phyloP scores from a whole-genome alignment of 176 grass and related monocot genomes.

The Oryza glumipatula region DNA sequence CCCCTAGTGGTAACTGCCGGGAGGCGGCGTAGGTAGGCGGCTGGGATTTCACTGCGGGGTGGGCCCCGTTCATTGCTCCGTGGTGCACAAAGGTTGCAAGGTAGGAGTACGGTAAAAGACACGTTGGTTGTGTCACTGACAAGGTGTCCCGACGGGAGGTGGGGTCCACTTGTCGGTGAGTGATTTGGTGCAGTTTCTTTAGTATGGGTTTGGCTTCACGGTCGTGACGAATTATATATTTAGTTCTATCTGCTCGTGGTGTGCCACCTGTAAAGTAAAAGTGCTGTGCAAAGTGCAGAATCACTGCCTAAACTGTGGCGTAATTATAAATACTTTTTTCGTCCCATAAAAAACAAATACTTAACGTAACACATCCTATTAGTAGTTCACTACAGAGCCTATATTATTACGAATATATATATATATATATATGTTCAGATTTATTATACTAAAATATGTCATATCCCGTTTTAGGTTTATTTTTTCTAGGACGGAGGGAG shows the following conservation, averaged over 20 bases:
- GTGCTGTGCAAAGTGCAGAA: neutral
- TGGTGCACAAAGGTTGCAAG: neutral
- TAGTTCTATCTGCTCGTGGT: neutral
- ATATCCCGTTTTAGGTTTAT: too few species aligned
- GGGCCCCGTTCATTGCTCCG: neutral
- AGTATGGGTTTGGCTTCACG: neutral
- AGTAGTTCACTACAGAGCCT: too few species aligned
- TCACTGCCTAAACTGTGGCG: neutral
- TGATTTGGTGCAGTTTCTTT: neutral
- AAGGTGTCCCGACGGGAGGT: neutral
- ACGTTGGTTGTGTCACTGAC: neutral
- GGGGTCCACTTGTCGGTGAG: neutral
- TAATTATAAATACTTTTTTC: too few species aligned
- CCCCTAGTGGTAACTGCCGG: neutral
- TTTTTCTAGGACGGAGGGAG: too few species aligned
- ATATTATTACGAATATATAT: too few species aligned
- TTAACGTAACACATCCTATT: too few species aligned
- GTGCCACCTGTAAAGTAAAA: constrained; percentile 25
- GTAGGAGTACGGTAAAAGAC: neutral
- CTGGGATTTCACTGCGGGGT: neutral
- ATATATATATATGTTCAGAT: too few species aligned
- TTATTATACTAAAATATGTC: too few species aligned
- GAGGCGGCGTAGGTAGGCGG: neutral
- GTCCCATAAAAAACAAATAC: too few species aligned
- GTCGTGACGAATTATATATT: neutral